Evolutionary conservation across 345 rosid species (phyloP).

Genomic region (Lenwebbia sp.): DNA sequence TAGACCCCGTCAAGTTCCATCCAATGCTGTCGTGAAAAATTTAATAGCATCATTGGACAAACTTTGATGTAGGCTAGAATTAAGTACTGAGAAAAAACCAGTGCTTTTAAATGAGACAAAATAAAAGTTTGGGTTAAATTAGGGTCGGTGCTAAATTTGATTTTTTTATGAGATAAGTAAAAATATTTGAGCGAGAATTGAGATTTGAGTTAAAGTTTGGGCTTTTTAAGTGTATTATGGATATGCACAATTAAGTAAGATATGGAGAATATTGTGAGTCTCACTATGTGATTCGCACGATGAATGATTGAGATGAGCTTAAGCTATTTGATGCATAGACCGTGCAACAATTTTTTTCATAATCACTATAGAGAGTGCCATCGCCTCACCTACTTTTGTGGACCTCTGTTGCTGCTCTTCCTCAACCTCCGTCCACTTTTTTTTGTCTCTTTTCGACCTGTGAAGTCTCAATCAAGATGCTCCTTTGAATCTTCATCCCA

Average conservation of each 20-base stretch:
- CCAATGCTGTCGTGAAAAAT: not conserved
- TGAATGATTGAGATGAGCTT: not conserved
- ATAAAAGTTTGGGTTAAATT: not conserved
- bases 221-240: not conserved
- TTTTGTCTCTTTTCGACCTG: not conserved
- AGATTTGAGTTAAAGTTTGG: not conserved
- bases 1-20: not conserved
- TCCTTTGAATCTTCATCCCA: not conserved
- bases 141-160: not conserved
- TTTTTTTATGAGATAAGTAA: not conserved
- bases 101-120: not conserved
- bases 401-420: not conserved
- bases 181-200: not conserved
- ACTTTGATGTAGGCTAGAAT: not conserved
- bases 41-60: not conserved
- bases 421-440: not conserved
- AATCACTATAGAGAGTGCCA: not conserved
- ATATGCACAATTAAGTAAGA: not conserved
- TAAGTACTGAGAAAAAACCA: fast-evolving
- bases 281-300: not conserved
- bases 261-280: not conserved
- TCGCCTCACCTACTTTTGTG: not conserved
- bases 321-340: not conserved
- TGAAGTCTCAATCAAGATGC: too few relatives aligned
- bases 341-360: not conserved